These are phyloP conservation scores for Cordyceps sp. DNA, from an alignment of 2,329 filamentous ascomycete genomes.

Conservation along the genomic window DNA sequence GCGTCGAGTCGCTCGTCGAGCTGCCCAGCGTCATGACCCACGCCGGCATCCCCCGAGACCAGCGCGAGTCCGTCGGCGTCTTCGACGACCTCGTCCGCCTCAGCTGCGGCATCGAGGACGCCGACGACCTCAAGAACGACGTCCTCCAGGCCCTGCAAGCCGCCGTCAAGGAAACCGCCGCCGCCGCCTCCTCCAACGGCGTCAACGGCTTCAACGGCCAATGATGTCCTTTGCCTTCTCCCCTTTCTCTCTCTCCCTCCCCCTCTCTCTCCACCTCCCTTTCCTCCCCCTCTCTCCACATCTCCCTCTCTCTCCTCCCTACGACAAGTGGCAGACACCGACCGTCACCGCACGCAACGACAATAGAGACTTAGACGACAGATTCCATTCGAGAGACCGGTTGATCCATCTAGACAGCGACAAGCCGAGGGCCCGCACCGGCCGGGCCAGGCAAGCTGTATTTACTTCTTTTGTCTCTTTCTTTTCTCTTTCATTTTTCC, in stretches of 20 bases:
- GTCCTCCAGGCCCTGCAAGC: slow-evolving; percentile 68
- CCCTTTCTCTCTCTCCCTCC: neutral
- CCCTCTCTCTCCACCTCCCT: neutral
- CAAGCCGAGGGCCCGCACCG: too few relatives aligned
- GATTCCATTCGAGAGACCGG: neutral
- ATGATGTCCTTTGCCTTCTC: neutral
- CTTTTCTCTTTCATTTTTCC: too few relatives aligned
- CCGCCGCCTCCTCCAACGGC: slow-evolving; percentile 12
- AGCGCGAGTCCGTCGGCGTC: slow-evolving; percentile 83
- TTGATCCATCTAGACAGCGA: too few relatives aligned
- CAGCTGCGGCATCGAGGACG: slow-evolving; percentile 89
- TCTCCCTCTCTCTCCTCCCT: too few relatives aligned
- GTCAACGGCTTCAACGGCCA: slow-evolving; percentile 10
- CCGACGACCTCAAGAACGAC: slow-evolving; percentile 67
- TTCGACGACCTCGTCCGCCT: slow-evolving; percentile 88
- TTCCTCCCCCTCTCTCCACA: neutral
- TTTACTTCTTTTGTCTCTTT: too few relatives aligned
- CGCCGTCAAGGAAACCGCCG: slow-evolving; percentile 41
- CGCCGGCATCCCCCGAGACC: slow-evolving; percentile 77
- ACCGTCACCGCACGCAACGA: neutral
- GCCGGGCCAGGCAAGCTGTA: too few relatives aligned
- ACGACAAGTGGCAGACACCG: too few relatives aligned
- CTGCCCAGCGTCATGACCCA: slow-evolving; percentile 95
- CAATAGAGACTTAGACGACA: slow-evolving; percentile 2
- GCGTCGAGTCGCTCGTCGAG: slow-evolving; percentile 83